Evolutionary conservation across 495 filamentous ascomycete species (phyloP).

Genomic region (Delitschia confertaspora): DNA sequence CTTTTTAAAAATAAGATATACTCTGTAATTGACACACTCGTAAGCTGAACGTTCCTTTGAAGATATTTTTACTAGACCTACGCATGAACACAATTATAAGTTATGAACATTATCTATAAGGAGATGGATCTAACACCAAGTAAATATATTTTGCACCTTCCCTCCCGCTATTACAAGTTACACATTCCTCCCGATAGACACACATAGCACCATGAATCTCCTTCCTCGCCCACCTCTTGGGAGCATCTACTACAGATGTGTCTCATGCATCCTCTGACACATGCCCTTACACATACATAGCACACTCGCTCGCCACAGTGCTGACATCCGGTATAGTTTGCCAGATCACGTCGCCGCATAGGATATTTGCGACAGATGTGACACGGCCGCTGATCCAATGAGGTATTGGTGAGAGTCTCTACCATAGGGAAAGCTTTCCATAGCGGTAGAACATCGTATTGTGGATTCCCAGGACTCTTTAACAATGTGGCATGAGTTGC

Average conservation of each 20-base stretch:
- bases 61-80: no score
- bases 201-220: conserved; percentile 17
- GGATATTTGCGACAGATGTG: conserved; percentile 22
- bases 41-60: conserved; percentile 31
- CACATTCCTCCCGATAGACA: conserved; percentile 2
- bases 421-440: no score
- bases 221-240: conserved; percentile 24
- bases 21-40: conserved; percentile 26
- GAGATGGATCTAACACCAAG: conserved; percentile 9
- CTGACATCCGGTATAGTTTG: conserved; percentile 16
- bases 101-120: no score
- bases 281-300: conserved; percentile 22
- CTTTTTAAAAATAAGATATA: conserved; percentile 1
- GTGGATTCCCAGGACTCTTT: no score
- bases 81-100: no score
- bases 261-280: conserved; percentile 9
- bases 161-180: no score
- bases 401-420: no score
- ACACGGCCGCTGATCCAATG: conserved; percentile 24
- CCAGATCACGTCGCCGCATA: conserved; percentile 15
- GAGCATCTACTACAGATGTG: conserved; percentile 20
- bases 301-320: conserved; percentile 20
- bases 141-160: conserved; percentile 14
- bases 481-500: no score
- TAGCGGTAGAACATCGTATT: no score